phyloP scores from a whole-genome alignment of 164 flowering plant species.

The Umbilicus rupestris region DNA sequence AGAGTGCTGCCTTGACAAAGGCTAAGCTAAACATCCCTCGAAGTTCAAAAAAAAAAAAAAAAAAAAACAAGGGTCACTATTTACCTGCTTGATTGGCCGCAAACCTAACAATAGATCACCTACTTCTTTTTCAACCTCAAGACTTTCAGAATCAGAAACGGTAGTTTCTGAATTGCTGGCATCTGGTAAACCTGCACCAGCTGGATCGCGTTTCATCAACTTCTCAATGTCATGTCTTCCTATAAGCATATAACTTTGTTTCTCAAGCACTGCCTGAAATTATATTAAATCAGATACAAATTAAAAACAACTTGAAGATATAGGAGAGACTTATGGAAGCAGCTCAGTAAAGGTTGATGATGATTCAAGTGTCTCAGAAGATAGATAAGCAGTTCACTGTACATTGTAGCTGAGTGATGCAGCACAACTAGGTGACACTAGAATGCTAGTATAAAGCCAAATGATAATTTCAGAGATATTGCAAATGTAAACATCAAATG shows the following conservation, averaged over 20 bases:
- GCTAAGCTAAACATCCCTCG: not conserved
- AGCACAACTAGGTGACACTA: not conserved
- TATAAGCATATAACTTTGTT: conserved; percentile 95
- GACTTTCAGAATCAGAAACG: conserved; percentile 45
- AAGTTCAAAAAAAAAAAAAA: not conserved
- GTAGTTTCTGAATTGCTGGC: conserved; percentile 35
- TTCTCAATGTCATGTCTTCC: conserved; percentile 95
- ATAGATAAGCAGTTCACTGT: not conserved
- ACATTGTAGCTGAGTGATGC: not conserved
- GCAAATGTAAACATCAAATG: not conserved
- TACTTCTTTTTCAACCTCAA: conserved; percentile 58
- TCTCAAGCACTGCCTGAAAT: conserved; percentile 97
- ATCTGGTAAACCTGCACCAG: conserved; percentile 66
- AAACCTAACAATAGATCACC: conserved; percentile 59
- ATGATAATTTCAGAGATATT: not conserved
- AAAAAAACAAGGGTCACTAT: not conserved
- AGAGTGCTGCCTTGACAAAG: not conserved
- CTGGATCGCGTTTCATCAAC: conserved; percentile 79
- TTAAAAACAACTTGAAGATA: not conserved
- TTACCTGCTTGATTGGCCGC: conserved; percentile 88
- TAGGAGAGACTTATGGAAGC: not conserved
- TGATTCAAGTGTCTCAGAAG: not conserved
- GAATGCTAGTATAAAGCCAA: not conserved
- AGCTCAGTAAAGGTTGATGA: not conserved
- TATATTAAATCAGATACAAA: conserved; percentile 3